Evolutionary conservation across 176 grass and related monocot genomes (phyloP), one percentile per base, ranked within the genome.

Genomic region (Rhynchospora tenuis): DNA sequence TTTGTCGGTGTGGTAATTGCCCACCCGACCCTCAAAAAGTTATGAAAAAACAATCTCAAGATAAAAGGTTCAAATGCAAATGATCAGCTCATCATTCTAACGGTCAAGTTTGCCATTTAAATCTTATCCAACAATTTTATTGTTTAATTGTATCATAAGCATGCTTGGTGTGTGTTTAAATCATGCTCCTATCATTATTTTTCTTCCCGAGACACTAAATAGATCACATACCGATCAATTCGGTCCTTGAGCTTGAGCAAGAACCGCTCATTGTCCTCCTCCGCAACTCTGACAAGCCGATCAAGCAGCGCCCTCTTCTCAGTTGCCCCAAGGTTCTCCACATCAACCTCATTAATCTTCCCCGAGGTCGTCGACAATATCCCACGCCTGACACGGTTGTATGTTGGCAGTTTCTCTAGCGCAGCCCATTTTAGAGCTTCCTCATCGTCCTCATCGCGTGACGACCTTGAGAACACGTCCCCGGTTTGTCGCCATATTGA

Each of bases 361-460:
- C 91, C 91, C 24, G 84, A 90, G 10, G 43, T 1, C 2, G 46
- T 15, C 46, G 73, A 27, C 22, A 98, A 67, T 24, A 98, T 93
- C 43, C 92, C 95, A 14, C 88, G 87, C 20, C 92, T 89, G 38
- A 98, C 27, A 73, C 95, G 90, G 70, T 93, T 85, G 79, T 87
- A 86, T 52, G 95, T 98, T 44, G 95, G 95, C 3, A 98, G 85
- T 83, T 84, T 91, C 90, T 98, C 95, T 17, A 98, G 87, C 12
- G 95, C 90, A 2, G 95, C 92, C 95, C 95, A 98, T 13, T 86
- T 86, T 73, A 98, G 84, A 11, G 92, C 89, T 89, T 93, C 95
- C 86, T 98, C 92, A 66, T 98, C 95, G 75, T 98, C 92, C 61
- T 94, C 90, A 0, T 98, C 92, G 61, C 89, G 59, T 7, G 91